Conservation (phyloP, 345 rosid genomes). For the Theobroma cacao region DNA sequence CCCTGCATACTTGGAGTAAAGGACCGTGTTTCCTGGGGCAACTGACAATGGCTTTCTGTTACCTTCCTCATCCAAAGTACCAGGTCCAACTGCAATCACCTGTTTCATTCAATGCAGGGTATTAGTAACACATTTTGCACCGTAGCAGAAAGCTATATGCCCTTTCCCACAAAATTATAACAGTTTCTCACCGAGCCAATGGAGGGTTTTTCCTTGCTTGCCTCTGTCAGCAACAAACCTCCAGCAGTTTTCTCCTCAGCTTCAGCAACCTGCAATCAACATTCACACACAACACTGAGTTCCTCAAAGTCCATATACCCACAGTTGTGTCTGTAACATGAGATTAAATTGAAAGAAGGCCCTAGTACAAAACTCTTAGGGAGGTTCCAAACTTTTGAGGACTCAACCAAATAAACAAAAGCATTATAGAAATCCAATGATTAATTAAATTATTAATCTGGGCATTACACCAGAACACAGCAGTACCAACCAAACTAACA, state of each 20-base stretch:
- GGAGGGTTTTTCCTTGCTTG: constrained; percentile 91
- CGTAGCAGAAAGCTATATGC: neutral
- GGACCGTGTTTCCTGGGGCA: constrained; percentile 66
- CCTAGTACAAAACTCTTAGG: neutral
- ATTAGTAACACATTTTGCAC: neutral
- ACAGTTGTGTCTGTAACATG: neutral
- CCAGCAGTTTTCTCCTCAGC: constrained; percentile 96
- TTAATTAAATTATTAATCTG: neutral
- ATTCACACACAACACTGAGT: neutral
- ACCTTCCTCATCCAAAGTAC: constrained; percentile 80
- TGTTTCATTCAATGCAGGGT: constrained; percentile 23
- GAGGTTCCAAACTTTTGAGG: neutral
- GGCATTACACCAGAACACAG: neutral
- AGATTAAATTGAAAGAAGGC: neutral
- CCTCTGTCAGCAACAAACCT: constrained; percentile 81
- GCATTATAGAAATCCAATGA: too few species aligned
- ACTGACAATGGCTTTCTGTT: constrained; percentile 48
- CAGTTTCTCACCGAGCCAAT: constrained; percentile 62
- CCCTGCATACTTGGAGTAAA: constrained; percentile 88
- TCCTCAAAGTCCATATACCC: neutral
- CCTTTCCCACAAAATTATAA: neutral
- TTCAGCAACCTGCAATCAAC: constrained; percentile 63
- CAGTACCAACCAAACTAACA: neutral
- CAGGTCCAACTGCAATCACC: constrained; percentile 89
- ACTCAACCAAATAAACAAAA: neutral